Percentiles rank a stretch among this genome's conserved stretches.
phyloP scores from a whole-genome alignment of 2,329 filamentous ascomycete genomes.

The Aspergillus sp. region DNA sequence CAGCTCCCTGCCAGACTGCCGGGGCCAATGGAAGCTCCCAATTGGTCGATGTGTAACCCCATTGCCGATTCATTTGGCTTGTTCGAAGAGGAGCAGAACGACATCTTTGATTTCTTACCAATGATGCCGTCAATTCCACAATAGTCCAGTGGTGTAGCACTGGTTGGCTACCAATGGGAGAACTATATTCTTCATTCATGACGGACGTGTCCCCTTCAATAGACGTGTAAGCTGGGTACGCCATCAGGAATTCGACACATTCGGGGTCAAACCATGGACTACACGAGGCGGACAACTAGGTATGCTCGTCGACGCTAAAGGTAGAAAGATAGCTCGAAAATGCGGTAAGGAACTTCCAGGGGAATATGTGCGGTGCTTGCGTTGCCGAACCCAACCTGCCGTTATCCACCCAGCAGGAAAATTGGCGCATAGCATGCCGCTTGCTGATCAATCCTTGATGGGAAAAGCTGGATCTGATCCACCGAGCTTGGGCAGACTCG shows the following conservation, averaged over 20 bases:
- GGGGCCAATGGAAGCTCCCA: conserved; percentile 36
- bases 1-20: conserved; percentile 29
- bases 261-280: not conserved
- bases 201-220: not conserved
- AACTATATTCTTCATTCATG: not conserved
- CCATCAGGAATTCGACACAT: not conserved
- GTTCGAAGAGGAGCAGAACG: conserved; percentile 40
- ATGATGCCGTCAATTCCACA: conserved; percentile 36
- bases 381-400: not conserved
- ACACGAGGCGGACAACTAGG: not conserved
- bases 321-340: not conserved
- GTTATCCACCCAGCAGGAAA: not conserved
- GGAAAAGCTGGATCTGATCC: not conserved
- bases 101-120: conserved; percentile 41
- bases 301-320: not conserved
- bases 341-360: not conserved
- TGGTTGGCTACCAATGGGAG: not conserved
- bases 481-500: not conserved
- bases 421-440: not conserved
- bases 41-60: conserved; percentile 39
- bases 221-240: not conserved
- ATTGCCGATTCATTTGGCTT: conserved; percentile 41
- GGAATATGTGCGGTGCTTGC: not conserved
- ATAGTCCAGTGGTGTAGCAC: conserved; percentile 5
- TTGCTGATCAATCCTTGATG: not conserved